Evolutionary conservation across 106 monocot species (phyloP), one percentile per base, ranked within the genome.

Genomic region (Dendrobium chrysotoxum): DNA sequence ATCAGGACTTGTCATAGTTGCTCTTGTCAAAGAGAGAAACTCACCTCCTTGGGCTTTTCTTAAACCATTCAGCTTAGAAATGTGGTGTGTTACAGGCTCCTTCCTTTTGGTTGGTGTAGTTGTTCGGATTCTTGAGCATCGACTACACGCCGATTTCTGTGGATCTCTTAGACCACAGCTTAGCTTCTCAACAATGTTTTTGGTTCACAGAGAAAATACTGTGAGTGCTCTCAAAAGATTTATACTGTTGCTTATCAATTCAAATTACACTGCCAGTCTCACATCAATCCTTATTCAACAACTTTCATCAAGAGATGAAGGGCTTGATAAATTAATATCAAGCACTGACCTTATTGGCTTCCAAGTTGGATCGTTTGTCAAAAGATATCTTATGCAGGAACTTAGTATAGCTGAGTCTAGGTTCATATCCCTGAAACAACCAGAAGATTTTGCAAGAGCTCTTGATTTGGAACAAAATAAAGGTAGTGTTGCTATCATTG

Each of bases 131-230:
- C 91, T 91, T 31, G 91, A 91, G 53, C 91, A 89, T 53, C 80
- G 86, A 38, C 30, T 17, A 0, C 89, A 91, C 68, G 4, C 55
- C 0, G 87, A 91, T 2, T 91, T 91, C 57, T 82, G 91, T 44
- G 90, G 90, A 4, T 72, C 80, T 39, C 86, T 82, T 26, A 82
- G 90, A 31, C 64, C 53, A 50, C 90, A 91, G 58, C 72, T 96
- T 81, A 94, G 96, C 77, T 94, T 93, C 86, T 96, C 96, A 45
- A 96, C 96, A 53, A 96, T 96, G 96, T 94, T 96, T 72, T 96
- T 90, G 72, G 90, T 92, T n/a, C 96, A 96, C 80, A 87, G 96
- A 78, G 86, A 94, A 84, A 86, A 91, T 53, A 92, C 89, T 35
- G 85, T 85, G 16, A 92, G 94, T 81, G 75, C 94, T 10, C 91